Evolutionary conservation across 2,329 filamentous ascomycete species (phyloP).

Genomic region (Ceratocystis alfenasii): DNA sequence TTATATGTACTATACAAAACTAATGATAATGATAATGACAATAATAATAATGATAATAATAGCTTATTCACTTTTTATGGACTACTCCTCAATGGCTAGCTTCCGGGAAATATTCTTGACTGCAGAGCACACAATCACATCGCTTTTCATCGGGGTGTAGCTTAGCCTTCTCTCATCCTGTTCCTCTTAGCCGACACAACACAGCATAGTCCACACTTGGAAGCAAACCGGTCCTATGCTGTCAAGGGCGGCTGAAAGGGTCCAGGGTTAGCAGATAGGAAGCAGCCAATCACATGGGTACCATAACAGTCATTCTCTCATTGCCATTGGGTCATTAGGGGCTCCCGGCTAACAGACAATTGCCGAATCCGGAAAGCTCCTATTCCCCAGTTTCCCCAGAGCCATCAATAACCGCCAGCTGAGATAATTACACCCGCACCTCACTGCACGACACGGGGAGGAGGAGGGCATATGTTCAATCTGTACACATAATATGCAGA

Average conservation of each 20-base stretch:
- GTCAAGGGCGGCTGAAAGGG: not conserved
- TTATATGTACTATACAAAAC: too few relatives aligned
- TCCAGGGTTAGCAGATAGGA: not conserved
- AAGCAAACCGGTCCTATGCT: not conserved
- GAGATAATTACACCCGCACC: not conserved
- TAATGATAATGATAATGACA: too few relatives aligned
- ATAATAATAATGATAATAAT: too few relatives aligned
- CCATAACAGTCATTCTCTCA: not conserved
- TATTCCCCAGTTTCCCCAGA: conserved; percentile 1
- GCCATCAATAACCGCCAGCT: not conserved
- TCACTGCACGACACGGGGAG: too few relatives aligned
- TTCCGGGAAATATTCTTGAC: conserved; percentile 20
- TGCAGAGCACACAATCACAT: not conserved
- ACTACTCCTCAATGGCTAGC: not conserved
- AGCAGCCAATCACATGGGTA: conserved; percentile 5
- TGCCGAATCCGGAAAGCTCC: conserved; percentile 17
- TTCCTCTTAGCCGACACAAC: conserved; percentile 12
- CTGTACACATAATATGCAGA: too few relatives aligned
- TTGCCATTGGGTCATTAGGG: conserved; percentile 16
- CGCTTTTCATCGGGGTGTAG: not conserved
- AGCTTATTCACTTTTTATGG: too few relatives aligned
- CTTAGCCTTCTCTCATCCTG: not conserved
- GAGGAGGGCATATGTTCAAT: too few relatives aligned
- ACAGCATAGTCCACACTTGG: too few relatives aligned
- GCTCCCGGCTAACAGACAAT: conserved; percentile 21